Conservation (phyloP, 2,329 filamentous ascomycete species). For the Venturia nashicola region DNA sequence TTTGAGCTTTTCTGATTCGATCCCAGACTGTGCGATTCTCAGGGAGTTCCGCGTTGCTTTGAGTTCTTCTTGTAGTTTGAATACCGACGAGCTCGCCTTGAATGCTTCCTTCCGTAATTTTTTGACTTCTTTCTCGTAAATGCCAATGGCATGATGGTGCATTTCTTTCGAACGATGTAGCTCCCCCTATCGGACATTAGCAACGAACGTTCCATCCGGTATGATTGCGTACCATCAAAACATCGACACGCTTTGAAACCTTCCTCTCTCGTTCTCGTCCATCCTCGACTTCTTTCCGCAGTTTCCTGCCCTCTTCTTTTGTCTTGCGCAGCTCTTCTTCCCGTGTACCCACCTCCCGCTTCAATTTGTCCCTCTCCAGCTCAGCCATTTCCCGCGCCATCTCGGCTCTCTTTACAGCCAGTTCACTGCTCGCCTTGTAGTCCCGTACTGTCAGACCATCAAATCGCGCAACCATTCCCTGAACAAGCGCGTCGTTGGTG, state of each 20-base stretch:
- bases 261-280: slow-evolving; percentile 52
- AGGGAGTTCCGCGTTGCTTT: slow-evolving; percentile 46
- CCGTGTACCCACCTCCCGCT: slow-evolving; percentile 56
- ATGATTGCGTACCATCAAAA: slow-evolving; percentile 49
- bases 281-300: slow-evolving; percentile 51
- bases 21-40: slow-evolving; percentile 44
- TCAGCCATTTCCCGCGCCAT: slow-evolving; percentile 25
- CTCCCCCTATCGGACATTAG: slow-evolving; percentile 47
- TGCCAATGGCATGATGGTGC: slow-evolving; percentile 27
- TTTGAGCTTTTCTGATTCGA: slow-evolving; percentile 52
- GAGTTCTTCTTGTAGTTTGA: slow-evolving; percentile 63
- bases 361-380: slow-evolving; percentile 22
- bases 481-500: slow-evolving; percentile 21
- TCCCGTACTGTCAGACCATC: slow-evolving; percentile 50
- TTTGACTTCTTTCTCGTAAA: slow-evolving; percentile 66
- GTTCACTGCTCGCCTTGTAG: slow-evolving; percentile 29
- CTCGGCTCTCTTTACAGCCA: slow-evolving; percentile 31
- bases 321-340: slow-evolving; percentile 54
- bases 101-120: slow-evolving; percentile 60
- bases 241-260: slow-evolving; percentile 54
- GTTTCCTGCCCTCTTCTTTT: slow-evolving; percentile 45
- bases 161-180: slow-evolving; percentile 59
- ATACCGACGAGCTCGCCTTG: slow-evolving; percentile 56
- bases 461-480: slow-evolving; percentile 53
- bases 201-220: slow-evolving; percentile 25